Conservation (phyloP, 768 basidiomycete genomes). For the Chlorophyllum brunneum region DNA sequence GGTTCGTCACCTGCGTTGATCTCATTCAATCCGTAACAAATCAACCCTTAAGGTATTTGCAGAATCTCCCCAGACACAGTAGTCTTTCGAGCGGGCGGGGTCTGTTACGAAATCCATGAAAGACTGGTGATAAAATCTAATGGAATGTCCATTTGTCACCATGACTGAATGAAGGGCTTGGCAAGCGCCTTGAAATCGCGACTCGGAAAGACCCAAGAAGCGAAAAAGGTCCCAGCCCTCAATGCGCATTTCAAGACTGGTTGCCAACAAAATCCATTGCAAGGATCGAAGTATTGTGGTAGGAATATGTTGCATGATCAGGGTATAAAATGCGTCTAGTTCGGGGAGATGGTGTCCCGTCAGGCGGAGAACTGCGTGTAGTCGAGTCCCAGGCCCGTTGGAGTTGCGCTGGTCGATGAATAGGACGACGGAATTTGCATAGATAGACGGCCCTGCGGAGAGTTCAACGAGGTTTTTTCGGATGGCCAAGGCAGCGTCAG, state of each 20-base stretch:
- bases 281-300: background rate
- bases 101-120: background rate
- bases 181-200: background rate
- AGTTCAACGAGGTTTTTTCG: background rate
- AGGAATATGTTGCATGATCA: background rate
- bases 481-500: conserved; percentile 9
- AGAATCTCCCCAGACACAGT: background rate
- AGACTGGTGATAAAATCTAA: background rate
- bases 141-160: background rate
- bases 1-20: background rate
- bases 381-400: background rate
- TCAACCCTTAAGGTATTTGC: background rate
- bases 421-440: background rate
- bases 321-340: background rate
- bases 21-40: background rate
- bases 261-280: background rate
- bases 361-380: background rate
- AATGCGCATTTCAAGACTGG: background rate
- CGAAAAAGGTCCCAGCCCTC: background rate
- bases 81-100: background rate
- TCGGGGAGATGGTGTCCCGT: background rate
- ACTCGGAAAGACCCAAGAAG: background rate
- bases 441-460: conserved; percentile 8
- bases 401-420: conserved; percentile 1
- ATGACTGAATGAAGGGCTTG: background rate